Evolutionary conservation across 2,329 filamentous ascomycete genomes (phyloP).

Genomic region (Aspergillus hiratsukae): DNA sequence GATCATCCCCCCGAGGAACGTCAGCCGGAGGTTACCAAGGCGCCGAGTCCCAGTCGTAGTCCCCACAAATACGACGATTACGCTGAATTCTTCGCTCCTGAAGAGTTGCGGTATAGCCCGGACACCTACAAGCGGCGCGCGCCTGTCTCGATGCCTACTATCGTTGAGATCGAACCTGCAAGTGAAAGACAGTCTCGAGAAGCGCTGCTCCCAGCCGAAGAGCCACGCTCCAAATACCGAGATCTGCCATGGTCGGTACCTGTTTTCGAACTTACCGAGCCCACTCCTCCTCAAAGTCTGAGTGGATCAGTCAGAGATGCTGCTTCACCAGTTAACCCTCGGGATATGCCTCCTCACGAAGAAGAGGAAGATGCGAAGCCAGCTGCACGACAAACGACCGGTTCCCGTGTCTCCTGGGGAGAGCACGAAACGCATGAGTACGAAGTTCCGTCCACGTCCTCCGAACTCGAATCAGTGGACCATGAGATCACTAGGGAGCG

Average conservation of each 20-base stretch:
- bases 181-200: slow-evolving; percentile 20
- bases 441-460: slow-evolving; percentile 55
- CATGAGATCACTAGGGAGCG: slow-evolving; percentile 13
- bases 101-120: slow-evolving; percentile 35
- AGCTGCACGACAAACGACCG: slow-evolving; percentile 38
- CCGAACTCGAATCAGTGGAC: slow-evolving; percentile 30
- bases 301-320: slow-evolving; percentile 34
- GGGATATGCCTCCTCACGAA: slow-evolving; percentile 31
- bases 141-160: slow-evolving; percentile 21
- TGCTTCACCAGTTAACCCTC: slow-evolving; percentile 27
- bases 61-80: slow-evolving; percentile 41
- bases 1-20: slow-evolving; percentile 13
- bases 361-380: slow-evolving; percentile 39
- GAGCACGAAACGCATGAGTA: slow-evolving; percentile 62
- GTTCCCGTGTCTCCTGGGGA: slow-evolving; percentile 61
- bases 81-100: slow-evolving; percentile 39
- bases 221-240: slow-evolving; percentile 16
- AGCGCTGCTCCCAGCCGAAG: slow-evolving; percentile 13
- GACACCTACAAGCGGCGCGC: slow-evolving; percentile 30
- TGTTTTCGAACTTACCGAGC: slow-evolving; percentile 52
- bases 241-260: slow-evolving; percentile 46
- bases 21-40: slow-evolving; percentile 17
- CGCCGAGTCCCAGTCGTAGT: slow-evolving; percentile 26
- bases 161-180: slow-evolving; percentile 29
- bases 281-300: slow-evolving; percentile 52